Conservation (phyloP, 371 early-diverging fungal genomes). For the Gilbertella persicaria region DNA sequence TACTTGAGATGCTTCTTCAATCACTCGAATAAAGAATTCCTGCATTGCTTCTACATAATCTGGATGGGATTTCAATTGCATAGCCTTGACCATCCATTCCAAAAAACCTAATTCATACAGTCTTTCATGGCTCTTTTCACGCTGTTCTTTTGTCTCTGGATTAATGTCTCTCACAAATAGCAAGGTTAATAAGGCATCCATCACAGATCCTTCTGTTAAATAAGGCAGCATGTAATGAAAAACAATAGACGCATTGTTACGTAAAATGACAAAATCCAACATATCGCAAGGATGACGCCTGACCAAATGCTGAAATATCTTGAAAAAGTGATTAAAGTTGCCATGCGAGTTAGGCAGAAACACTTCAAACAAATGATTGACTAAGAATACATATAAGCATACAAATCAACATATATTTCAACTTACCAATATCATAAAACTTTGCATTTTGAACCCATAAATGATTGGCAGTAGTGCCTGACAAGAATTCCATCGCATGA, state of each 20-base stretch:
- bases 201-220: slow-evolving; percentile 25
- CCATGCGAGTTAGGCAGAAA: slow-evolving; percentile 42
- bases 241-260: slow-evolving; percentile 27
- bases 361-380: slow-evolving; percentile 28
- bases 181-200: slow-evolving; percentile 32
- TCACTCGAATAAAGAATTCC: slow-evolving; percentile 39
- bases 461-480: slow-evolving; percentile 45
- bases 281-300: slow-evolving; percentile 43
- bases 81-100: slow-evolving; percentile 33
- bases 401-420: too few relatives aligned
- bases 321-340: slow-evolving; percentile 46
- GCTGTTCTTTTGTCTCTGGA: slow-evolving; percentile 31
- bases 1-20: slow-evolving; percentile 45
- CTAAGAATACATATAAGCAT: slow-evolving; percentile 6
- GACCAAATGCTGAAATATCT: slow-evolving; percentile 42
- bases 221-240: slow-evolving; percentile 45
- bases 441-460: slow-evolving; percentile 39
- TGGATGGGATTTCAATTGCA: slow-evolving; percentile 26
- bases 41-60: slow-evolving; percentile 28
- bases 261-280: slow-evolving; percentile 33
- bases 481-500: slow-evolving; percentile 53
- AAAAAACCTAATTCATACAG: slow-evolving; percentile 31
- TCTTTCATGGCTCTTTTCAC: slow-evolving; percentile 23
- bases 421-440: slow-evolving; percentile 40
- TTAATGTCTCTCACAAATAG: slow-evolving; percentile 40